Percentiles rank a stretch among this genome's conserved stretches.
These are phyloP conservation scores for Trametes pubescens DNA, from an alignment of 1,284 basidiomycete species.

Conservation along the genomic window DNA sequence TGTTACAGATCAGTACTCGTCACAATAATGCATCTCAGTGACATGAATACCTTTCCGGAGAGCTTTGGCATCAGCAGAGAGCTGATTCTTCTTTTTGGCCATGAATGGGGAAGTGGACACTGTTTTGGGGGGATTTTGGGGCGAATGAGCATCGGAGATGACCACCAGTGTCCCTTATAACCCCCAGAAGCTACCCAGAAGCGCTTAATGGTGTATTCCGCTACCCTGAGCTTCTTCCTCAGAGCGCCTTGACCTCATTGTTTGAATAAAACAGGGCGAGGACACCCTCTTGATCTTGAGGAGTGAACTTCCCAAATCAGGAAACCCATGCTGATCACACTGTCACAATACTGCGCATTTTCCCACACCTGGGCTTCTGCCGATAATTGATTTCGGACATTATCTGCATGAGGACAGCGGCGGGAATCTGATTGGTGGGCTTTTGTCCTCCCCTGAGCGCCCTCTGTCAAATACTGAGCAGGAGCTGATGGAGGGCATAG, in stretches of 20 bases:
- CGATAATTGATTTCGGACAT: background rate
- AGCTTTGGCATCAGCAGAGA: background rate
- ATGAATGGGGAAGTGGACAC: no score
- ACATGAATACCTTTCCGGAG: constrained; percentile 1
- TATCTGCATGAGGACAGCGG: background rate
- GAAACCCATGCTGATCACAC: background rate
- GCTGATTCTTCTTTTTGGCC: background rate
- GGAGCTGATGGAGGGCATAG: background rate
- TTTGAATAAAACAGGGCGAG: background rate
- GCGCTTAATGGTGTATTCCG: no score
- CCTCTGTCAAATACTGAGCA: background rate
- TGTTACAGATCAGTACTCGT: no score
- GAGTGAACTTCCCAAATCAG: background rate
- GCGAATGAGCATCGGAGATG: no score
- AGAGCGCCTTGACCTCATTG: background rate
- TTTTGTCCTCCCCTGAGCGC: background rate
- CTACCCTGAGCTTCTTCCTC: background rate
- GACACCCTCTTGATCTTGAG: background rate
- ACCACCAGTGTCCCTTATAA: no score
- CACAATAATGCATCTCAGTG: no score
- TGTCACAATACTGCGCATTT: background rate
- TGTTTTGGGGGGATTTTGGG: no score
- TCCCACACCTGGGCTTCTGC: constrained; percentile 5
- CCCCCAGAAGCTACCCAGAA: no score
- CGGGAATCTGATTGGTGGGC: constrained; percentile 10